These are phyloP conservation scores for Xylariaceae sp. DNA, from an alignment of 2,329 filamentous ascomycete species.

Conservation along the genomic window DNA sequence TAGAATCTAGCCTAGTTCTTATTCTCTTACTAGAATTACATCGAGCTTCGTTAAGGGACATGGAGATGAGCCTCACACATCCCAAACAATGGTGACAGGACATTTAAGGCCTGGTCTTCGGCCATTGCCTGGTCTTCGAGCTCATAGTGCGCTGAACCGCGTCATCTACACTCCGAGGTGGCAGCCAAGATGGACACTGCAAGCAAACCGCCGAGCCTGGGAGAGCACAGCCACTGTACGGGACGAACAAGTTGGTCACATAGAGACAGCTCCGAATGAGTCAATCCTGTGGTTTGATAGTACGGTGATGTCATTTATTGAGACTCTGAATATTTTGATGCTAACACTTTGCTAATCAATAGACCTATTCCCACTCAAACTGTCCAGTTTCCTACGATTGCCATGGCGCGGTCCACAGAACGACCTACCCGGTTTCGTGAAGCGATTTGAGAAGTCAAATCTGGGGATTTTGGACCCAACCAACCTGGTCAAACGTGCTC, in stretches of 20 bases:
- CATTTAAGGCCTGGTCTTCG: conserved; percentile 42
- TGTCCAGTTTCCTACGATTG: conserved; percentile 56
- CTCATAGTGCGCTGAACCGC: conserved; percentile 27
- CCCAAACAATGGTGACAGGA: conserved; percentile 27
- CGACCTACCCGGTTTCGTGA: conserved; percentile 57
- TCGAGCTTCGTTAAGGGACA: too few species aligned
- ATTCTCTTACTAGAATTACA: too few species aligned
- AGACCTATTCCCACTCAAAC: conserved; percentile 85
- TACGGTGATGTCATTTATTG: conserved; percentile 49
- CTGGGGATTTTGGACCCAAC: conserved; percentile 59
- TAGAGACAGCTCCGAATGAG: conserved; percentile 76
- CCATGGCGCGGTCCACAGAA: conserved; percentile 54
- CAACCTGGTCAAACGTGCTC: conserved; percentile 63
- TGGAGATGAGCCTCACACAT: conserved; percentile 6
- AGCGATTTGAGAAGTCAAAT: conserved; percentile 57
- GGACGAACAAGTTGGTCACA: conserved; percentile 78
- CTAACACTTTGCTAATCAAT: conserved; percentile 4
- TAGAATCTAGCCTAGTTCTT: too few species aligned
- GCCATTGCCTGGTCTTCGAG: conserved; percentile 42
- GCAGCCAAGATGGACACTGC: conserved; percentile 30
- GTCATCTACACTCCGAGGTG: conserved; percentile 26
- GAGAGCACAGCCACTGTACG: conserved; percentile 52
- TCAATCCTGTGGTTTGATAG: conserved; percentile 90
- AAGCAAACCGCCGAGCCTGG: conserved; percentile 40
- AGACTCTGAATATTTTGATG: neutral